Conservation (phyloP, 208 protist genomes). For the Crithidia bombi region DNA sequence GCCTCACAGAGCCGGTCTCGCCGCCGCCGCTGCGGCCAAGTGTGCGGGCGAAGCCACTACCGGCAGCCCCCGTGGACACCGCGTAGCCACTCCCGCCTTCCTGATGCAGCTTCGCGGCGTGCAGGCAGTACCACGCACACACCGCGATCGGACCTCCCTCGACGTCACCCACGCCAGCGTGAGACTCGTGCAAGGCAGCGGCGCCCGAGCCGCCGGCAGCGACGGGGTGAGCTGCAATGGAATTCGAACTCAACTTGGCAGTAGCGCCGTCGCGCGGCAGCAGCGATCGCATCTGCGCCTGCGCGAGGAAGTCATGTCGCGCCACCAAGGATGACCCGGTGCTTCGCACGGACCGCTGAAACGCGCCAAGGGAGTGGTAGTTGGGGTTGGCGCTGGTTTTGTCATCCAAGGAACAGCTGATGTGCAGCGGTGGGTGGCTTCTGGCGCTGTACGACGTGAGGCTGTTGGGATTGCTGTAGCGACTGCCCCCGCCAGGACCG, state of each 20-base stretch:
- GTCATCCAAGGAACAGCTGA: slow-evolving; percentile 42
- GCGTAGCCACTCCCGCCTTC: slow-evolving; percentile 9
- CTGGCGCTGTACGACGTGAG: slow-evolving; percentile 24
- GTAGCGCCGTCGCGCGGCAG: slow-evolving; percentile 10
- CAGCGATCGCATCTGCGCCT: slow-evolving; percentile 11
- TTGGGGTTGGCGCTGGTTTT: slow-evolving; percentile 37
- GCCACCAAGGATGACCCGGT: slow-evolving; percentile 15
- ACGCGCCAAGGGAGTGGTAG: slow-evolving; percentile 24
- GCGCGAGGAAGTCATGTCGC: background rate
- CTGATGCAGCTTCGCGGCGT: slow-evolving; percentile 35
- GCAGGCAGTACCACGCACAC: slow-evolving; percentile 57
- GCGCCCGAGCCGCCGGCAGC: slow-evolving; percentile 11
- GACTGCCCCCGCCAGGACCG: background rate
- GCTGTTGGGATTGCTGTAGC: slow-evolving; percentile 18
- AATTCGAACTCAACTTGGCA: slow-evolving; percentile 18
- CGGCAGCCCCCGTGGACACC: background rate
- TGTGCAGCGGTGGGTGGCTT: slow-evolving; percentile 26
- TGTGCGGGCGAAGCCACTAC: background rate
- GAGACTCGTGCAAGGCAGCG: background rate
- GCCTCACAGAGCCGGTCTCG: background rate
- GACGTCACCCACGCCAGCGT: background rate
- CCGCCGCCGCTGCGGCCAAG: background rate
- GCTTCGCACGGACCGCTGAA: slow-evolving; percentile 28
- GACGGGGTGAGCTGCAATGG: slow-evolving; percentile 3
- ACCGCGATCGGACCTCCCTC: background rate